Evolutionary conservation across 208 protist species (phyloP).

Genomic region (Crithidia fasciculata): DNA sequence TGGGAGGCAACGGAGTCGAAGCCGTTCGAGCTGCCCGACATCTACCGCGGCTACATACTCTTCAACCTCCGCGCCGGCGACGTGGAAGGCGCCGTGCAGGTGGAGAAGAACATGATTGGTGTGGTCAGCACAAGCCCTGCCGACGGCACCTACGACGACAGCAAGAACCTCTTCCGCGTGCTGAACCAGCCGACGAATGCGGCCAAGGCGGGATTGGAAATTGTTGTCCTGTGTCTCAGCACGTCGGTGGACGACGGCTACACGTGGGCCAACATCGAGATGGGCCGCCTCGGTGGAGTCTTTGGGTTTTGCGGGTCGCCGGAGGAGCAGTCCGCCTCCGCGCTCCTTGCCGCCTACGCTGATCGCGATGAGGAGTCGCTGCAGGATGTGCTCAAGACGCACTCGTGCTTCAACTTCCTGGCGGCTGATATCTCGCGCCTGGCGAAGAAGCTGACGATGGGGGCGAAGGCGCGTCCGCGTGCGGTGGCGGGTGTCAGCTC

Average conservation of each 20-base stretch:
- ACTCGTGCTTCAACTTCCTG: conserved; percentile 70
- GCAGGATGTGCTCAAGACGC: conserved; percentile 50
- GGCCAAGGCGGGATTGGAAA: conserved; percentile 79
- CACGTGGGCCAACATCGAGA: conserved; percentile 73
- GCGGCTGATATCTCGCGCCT: conserved; percentile 63
- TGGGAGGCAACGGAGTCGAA: conserved; percentile 46
- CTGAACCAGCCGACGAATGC: conserved; percentile 74
- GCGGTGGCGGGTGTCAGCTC: conserved; percentile 4
- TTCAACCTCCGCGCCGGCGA: conserved; percentile 52
- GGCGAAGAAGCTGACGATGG: conserved; percentile 66
- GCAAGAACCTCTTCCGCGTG: conserved; percentile 64
- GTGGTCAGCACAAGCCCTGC: conserved; percentile 35
- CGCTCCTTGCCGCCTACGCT: conserved; percentile 60
- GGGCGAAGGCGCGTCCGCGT: conserved; percentile 15
- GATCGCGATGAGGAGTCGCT: conserved; percentile 70
- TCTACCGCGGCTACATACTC: conserved; percentile 66
- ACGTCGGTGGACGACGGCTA: conserved; percentile 45
- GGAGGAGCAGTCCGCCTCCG: conserved; percentile 54
- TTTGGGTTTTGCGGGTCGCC: conserved; percentile 64
- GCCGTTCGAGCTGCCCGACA: conserved; percentile 59
- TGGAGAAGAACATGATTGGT: conserved; percentile 53
- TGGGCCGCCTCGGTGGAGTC: conserved; percentile 50
- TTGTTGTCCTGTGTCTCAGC: conserved; percentile 66
- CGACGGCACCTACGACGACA: conserved; percentile 40
- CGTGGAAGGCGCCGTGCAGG: conserved; percentile 40